Evolutionary conservation across 1,139 yeast species (phyloP).

Genomic region (Dujonia santamariae): DNA sequence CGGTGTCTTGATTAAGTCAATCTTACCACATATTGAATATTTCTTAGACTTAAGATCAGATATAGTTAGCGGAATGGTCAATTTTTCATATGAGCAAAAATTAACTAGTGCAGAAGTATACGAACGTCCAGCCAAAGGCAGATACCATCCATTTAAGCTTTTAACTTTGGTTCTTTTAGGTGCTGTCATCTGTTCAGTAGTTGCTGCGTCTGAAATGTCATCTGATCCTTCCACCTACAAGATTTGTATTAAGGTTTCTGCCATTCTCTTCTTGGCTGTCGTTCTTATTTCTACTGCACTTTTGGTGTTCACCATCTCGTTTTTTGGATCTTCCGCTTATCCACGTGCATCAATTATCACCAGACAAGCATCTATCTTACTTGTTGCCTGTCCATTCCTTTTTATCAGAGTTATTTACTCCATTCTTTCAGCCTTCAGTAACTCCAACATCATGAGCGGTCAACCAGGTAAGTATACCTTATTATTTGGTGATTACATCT

Average conservation of each 20-base stretch:
- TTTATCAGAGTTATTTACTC: constrained; percentile 16
- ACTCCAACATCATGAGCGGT: constrained; percentile 10
- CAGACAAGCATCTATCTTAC: constrained; percentile 6
- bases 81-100: background rate
- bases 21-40: constrained; percentile 13
- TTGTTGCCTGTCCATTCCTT: constrained; percentile 10
- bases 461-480: constrained; percentile 15
- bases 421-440: constrained; percentile 15
- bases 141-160: constrained; percentile 13
- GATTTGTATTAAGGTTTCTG: constrained; percentile 11
- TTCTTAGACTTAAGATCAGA: constrained; percentile 5
- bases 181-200: constrained; percentile 14
- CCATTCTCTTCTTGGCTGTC: constrained; percentile 15
- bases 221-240: constrained; percentile 4
- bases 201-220: constrained; percentile 11
- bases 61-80: constrained; percentile 1
- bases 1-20: constrained; percentile 16
- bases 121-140: constrained; percentile 5
- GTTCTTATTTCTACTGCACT: constrained; percentile 8
- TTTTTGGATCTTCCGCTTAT: constrained; percentile 5
- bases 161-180: constrained; percentile 15
- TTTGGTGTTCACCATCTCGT: constrained; percentile 3
- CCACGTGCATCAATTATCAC: constrained; percentile 3
- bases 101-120: background rate
- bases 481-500: constrained; percentile 19